Base-by-base conservation (phyloP, 2,329 filamentous ascomycete genomes). In the Fusarium illudens region DNA sequence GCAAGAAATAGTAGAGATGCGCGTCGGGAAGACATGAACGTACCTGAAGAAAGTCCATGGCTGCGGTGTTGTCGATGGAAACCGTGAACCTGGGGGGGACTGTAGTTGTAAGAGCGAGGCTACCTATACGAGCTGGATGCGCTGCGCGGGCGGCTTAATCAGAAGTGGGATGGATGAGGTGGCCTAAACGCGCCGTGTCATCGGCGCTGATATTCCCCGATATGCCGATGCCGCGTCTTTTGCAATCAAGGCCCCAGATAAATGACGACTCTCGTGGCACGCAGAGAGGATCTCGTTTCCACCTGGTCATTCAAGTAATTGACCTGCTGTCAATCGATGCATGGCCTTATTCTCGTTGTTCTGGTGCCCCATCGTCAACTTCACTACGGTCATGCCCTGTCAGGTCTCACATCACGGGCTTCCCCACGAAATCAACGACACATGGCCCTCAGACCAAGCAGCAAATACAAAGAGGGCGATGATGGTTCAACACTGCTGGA, bases 31-130 rank as follows among this genome's bases (percentile, higher is more conserved):
- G 6, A 11, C 3, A 54, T n/a, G 0, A 15, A 66, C 75, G 9
- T 77, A 80, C 79, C 81, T 84, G 81, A 60, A 84, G 80, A 64
- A 84, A 80, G 70, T 83, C 81, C 82, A 84, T 83, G 75, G 68
- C 76, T 75, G 71, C 65, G 60, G 64, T 60, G 55, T 60, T 70
- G 54, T 64, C 52, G 59, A 65, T 68, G 39, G 39, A 52, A 48
- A 65, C 60, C 62, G 68, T 62, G 58, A 66, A 68, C 60, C 62
- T 65, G 64, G 57, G 53, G 60, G 42, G 53, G 55, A 61, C 36
- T 68, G 71, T 59, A 54, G 70, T 58, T 71, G 69, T 53, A 71
- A 52, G 68, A 71, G 48, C 44, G 55, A 70, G 67, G 69, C 53
- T 61, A 60, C 59, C 53, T 61, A 60, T 60, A 48, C 59, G 49